Evolutionary conservation across 169 alveolate genomes (phyloP), one percentile per base, ranked within the genome.

Genomic region (Babesia caballi): DNA sequence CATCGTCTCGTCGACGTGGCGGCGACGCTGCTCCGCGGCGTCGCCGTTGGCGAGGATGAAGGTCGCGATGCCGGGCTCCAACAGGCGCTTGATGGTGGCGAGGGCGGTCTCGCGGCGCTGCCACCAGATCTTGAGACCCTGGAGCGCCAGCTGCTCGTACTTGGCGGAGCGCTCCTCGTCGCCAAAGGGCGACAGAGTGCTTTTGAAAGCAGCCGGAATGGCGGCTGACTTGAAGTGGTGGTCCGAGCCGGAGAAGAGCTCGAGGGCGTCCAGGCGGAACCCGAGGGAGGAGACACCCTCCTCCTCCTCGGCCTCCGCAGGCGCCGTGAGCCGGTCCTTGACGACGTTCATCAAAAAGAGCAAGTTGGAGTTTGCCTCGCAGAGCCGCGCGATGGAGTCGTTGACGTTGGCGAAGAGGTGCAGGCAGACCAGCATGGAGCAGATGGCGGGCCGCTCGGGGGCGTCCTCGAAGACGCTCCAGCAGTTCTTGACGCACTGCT

Each of bases 41-140:
- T 49, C 36, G 15, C 60, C 65, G 2, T 21, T 61, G 53, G 36
- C 57, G n/a, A 27, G 25, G 0, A 36, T 52, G 44, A 47, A 32
- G 41, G 52, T 21, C 11, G 25, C 35, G 7, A 6, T 17, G 8
- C 66, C 75, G 5, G 11, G 23, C 25, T 63, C 58, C 19, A 67
- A 33, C 46, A 25, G 9, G 3, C 35, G 32, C 75, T 61, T 78
- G 50, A 78, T 68, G 32, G 35, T 36, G 23, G 57, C 46, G 38
- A 67, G 41, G 21, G 40, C 21, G 25, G 33, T 4, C 58, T 78
- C 81, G 28, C 86, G 66, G 19, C 17, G 30, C n/a, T 23, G 23
- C 86, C 86, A 78, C 86, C 86, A 78, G 28, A 52, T 69, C 58
- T 67, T 78, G 3, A 68, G 69, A 38, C 68, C 74, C 46, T 67